These are phyloP conservation scores for Acacia pycnantha DNA, from an alignment of 331 rosid species.

Conservation along the genomic window DNA sequence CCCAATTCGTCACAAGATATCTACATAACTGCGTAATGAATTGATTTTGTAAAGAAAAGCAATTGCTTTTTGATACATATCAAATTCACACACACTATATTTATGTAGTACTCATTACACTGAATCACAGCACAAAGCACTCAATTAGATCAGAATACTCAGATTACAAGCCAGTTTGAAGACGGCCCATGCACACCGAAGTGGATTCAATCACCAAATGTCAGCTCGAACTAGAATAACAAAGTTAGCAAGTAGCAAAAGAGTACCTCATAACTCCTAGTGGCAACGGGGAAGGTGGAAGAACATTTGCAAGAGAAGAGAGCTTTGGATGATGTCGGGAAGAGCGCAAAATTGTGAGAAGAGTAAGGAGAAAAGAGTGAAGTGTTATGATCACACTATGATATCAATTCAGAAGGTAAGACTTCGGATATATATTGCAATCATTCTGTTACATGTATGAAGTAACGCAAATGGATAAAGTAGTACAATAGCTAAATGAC, in stretches of 20 bases:
- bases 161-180: not conserved
- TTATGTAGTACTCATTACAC: no score
- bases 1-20: not conserved
- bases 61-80: not conserved
- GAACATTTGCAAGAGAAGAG: constrained; percentile 48
- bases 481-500: no score
- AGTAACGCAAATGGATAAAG: no score
- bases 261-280: constrained; percentile 67
- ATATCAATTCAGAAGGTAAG: no score
- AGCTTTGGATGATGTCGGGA: no score
- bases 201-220: not conserved
- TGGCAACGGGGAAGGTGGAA: constrained; percentile 54
- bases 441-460: no score
- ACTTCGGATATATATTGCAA: no score
- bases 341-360: not conserved
- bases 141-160: not conserved
- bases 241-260: not conserved
- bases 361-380: constrained; percentile 21
- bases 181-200: not conserved
- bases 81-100: not conserved
- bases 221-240: not conserved
- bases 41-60: not conserved
- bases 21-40: not conserved
- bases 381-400: no score
- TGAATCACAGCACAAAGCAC: not conserved